Conservation (phyloP, 2,329 filamentous ascomycete species). For the Claviceps capensis region DNA sequence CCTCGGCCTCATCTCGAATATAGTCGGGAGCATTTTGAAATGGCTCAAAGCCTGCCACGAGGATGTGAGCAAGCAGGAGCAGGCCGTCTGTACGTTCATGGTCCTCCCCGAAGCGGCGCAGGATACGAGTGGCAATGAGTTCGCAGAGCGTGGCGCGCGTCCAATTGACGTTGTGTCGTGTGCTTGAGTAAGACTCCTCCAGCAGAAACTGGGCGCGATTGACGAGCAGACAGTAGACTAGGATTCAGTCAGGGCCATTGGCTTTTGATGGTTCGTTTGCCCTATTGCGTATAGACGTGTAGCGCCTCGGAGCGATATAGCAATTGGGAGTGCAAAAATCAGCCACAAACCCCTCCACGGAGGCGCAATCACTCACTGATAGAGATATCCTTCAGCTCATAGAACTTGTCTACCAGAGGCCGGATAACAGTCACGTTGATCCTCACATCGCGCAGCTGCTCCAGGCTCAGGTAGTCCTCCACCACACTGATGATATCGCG, state of each 20-base stretch:
- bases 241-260: neutral
- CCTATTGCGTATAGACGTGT: neutral
- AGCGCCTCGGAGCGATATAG: neutral
- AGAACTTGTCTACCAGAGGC: conserved; percentile 72
- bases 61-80: conserved; percentile 60
- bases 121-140: conserved; percentile 62
- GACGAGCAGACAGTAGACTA: conserved; percentile 72
- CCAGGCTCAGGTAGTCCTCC: conserved; percentile 50
- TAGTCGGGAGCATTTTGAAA: conserved; percentile 69
- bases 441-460: conserved; percentile 66
- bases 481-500: conserved; percentile 50
- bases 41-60: conserved; percentile 73
- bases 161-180: conserved; percentile 69
- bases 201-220: conserved; percentile 69
- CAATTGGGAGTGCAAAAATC: neutral
- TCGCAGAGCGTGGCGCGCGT: conserved; percentile 70
- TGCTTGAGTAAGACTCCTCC: conserved; percentile 61
- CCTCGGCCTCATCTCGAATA: conserved; percentile 44
- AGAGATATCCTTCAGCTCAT: conserved; percentile 65
- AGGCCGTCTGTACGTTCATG: conserved; percentile 57
- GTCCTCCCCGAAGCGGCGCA: conserved; percentile 68
- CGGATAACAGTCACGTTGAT: conserved; percentile 72
- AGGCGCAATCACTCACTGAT: conserved; percentile 37
- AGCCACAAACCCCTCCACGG: neutral
- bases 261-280: neutral